A percentile compares a stretch with the other conserved stretches of the same genome.
Evolutionary conservation across 495 filamentous ascomycete species (phyloP).

Genomic region (Penicillium goetzii): DNA sequence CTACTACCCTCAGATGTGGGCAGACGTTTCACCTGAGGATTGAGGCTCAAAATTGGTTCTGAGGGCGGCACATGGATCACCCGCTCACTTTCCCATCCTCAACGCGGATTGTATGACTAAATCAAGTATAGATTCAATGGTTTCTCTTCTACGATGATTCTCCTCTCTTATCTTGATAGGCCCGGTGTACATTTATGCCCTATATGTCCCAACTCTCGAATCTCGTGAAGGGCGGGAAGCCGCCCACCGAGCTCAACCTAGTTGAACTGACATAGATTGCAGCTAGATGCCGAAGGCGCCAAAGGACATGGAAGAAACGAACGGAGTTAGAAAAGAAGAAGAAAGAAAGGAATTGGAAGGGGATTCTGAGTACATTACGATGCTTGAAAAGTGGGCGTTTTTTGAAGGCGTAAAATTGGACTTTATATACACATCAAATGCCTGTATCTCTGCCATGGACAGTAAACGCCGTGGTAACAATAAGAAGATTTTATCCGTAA

Average conservation of each 20-base stretch:
- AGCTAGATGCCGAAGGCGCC: background rate
- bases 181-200: too few species aligned
- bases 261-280: too few species aligned
- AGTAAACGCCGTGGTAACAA: constrained; percentile 37
- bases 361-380: background rate
- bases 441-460: constrained; percentile 33
- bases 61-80: background rate
- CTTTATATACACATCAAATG: constrained; percentile 37
- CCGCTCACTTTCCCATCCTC: background rate
- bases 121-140: background rate
- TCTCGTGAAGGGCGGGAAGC: too few species aligned
- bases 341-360: constrained; percentile 5
- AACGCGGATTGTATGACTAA: background rate
- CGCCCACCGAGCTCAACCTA: too few species aligned
- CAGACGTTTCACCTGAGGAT: background rate
- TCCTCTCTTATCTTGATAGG: too few species aligned
- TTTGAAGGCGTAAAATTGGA: constrained; percentile 16
- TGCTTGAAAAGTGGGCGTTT: background rate
- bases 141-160: background rate
- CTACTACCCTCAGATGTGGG: constrained; percentile 4
- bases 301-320: constrained; percentile 17
- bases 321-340: background rate
- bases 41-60: background rate
- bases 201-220: too few species aligned
- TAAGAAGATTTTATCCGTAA: constrained; percentile 32